phyloP scores from a whole-genome alignment of 768 basidiomycete genomes.

The Suillus clintonianus region DNA sequence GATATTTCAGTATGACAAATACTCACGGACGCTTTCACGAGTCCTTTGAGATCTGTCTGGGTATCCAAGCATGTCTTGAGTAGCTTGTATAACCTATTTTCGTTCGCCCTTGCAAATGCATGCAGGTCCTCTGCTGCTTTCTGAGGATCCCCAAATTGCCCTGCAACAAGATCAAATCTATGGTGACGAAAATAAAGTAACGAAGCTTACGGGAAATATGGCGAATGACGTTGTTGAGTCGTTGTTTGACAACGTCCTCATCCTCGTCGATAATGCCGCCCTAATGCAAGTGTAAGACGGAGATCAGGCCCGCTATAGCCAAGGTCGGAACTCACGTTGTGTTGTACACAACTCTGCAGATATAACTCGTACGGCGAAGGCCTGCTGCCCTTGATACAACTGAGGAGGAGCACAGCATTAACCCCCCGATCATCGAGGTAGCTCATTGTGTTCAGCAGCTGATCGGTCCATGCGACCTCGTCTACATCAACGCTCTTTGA shows the following conservation, averaged over 20 bases:
- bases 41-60: slow-evolving; percentile 77
- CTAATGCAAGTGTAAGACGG: slow-evolving; percentile 39
- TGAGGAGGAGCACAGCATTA: slow-evolving; percentile 58
- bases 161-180: slow-evolving; percentile 30
- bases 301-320: neutral
- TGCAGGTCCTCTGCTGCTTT: slow-evolving; percentile 80
- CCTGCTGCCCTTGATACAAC: slow-evolving; percentile 68
- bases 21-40: slow-evolving; percentile 74
- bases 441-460: slow-evolving; percentile 71
- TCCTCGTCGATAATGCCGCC: slow-evolving; percentile 89
- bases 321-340: slow-evolving; percentile 69
- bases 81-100: slow-evolving; percentile 81
- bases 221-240: slow-evolving; percentile 56
- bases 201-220: slow-evolving; percentile 58
- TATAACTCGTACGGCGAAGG: slow-evolving; percentile 72
- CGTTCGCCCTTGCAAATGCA: slow-evolving; percentile 85
- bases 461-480: slow-evolving; percentile 84
- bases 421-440: slow-evolving; percentile 62
- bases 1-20: neutral
- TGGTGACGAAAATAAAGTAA: neutral
- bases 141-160: slow-evolving; percentile 62
- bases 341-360: slow-evolving; percentile 69
- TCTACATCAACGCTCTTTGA: slow-evolving; percentile 60
- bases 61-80: slow-evolving; percentile 81
- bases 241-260: slow-evolving; percentile 60